Conservation (phyloP, 306 rosid genomes). For the Vicia sativa region DNA sequence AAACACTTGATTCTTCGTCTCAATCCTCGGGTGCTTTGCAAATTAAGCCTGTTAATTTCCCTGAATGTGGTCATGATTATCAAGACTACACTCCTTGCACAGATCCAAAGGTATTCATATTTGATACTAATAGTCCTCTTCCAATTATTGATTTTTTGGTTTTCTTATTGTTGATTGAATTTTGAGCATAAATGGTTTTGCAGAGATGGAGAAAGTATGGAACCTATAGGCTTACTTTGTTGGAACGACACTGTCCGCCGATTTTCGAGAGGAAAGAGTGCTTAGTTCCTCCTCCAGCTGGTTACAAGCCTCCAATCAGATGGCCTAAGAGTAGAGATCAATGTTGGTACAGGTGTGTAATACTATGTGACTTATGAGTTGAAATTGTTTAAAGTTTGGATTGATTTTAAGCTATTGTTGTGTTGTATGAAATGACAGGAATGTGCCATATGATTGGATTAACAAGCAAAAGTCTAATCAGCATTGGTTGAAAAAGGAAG, state of each 20-base stretch:
- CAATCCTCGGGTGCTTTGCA: conserved; percentile 58
- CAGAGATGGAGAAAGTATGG: conserved; percentile 97
- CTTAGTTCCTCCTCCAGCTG: conserved; percentile 91
- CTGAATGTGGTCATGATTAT: conserved; percentile 67
- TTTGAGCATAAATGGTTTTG: conserved; percentile 40
- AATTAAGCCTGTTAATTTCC: conserved; percentile 50
- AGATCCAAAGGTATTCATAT: conserved; percentile 77
- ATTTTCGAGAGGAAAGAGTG: conserved; percentile 82
- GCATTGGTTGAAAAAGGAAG: conserved; percentile 95
- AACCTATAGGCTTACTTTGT: conserved; percentile 69
- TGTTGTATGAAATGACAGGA: conserved; percentile 55
- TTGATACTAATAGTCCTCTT: background rate
- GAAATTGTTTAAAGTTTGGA: conserved; percentile 9
- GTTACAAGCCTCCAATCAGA: conserved; percentile 87
- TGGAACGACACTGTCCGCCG: conserved; percentile 99
- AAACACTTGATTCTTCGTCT: conserved; percentile 47
- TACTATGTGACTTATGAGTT: conserved; percentile 1
- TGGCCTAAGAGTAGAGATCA: conserved; percentile 96
- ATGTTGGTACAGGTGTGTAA: conserved; percentile 93
- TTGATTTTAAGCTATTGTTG: conserved; percentile 16
- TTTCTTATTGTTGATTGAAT: conserved; percentile 27
- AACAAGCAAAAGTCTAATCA: conserved; percentile 94
- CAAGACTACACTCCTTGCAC: conserved; percentile 99
- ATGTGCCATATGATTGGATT: conserved; percentile 98
- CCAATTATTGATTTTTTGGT: no score